These are phyloP conservation scores for Piloderma croceum DNA, from an alignment of 768 basidiomycete genomes.

Conservation along the genomic window DNA sequence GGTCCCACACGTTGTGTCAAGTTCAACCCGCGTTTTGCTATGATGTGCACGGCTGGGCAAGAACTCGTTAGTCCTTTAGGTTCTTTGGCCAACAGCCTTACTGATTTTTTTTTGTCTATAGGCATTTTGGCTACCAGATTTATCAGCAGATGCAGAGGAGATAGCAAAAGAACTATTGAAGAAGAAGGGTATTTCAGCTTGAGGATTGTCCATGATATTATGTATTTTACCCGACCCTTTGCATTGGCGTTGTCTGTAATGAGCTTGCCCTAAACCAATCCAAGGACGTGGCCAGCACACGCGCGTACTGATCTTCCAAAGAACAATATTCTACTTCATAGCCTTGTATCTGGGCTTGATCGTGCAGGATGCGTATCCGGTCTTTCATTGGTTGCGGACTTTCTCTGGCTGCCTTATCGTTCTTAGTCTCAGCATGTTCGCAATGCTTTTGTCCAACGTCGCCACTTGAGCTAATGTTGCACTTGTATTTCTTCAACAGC, in stretches of 20 bases:
- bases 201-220: no score
- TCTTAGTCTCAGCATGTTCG: slow-evolving; percentile 25
- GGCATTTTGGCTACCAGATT: slow-evolving; percentile 69
- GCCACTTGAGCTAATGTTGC: slow-evolving; percentile 19
- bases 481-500: slow-evolving; percentile 11
- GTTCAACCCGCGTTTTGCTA: slow-evolving; percentile 85
- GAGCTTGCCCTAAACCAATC: no score
- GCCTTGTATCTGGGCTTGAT: not conserved
- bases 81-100: slow-evolving; percentile 4
- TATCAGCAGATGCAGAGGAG: slow-evolving; percentile 62
- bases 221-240: no score
- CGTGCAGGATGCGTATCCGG: slow-evolving; percentile 29
- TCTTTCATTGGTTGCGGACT: slow-evolving; percentile 22
- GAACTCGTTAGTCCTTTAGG: slow-evolving; percentile 58
- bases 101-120: slow-evolving; percentile 15
- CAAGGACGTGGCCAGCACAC: no score
- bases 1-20: slow-evolving; percentile 81
- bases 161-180: slow-evolving; percentile 64
- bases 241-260: no score
- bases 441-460: not conserved
- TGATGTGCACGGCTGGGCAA: slow-evolving; percentile 81
- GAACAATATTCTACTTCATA: no score
- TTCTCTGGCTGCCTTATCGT: slow-evolving; percentile 23
- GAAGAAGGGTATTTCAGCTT: no score
- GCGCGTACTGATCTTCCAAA: no score